Conservation (phyloP, 2,329 filamentous ascomycete genomes). For the Ceratocystis variospora region DNA sequence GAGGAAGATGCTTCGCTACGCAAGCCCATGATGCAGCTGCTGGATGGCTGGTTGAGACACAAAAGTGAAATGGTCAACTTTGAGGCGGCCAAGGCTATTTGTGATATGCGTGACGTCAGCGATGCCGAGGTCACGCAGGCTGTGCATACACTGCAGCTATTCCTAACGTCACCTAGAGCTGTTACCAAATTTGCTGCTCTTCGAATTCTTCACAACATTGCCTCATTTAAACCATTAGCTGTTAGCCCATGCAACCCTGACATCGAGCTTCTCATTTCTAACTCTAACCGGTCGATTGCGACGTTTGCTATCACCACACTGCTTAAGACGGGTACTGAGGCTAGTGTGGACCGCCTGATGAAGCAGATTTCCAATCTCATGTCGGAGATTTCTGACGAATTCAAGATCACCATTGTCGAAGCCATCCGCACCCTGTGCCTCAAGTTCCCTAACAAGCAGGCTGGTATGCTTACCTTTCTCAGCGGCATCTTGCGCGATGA, state of each 20-base stretch:
- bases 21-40: slow-evolving; percentile 91
- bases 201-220: slow-evolving; percentile 89
- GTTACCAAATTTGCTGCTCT: slow-evolving; percentile 97
- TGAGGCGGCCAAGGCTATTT: slow-evolving; percentile 95
- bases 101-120: slow-evolving; percentile 82
- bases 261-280: slow-evolving; percentile 91
- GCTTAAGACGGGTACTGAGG: slow-evolving; percentile 95
- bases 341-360: slow-evolving; percentile 92
- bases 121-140: slow-evolving; percentile 85
- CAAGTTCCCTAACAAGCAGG: slow-evolving; percentile 97
- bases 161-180: slow-evolving; percentile 86
- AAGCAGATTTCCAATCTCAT: slow-evolving; percentile 98
- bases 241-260: slow-evolving; percentile 93
- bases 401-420: slow-evolving; percentile 99
- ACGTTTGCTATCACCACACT: slow-evolving; percentile 97
- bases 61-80: slow-evolving; percentile 99
- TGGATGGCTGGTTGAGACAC: slow-evolving; percentile 92
- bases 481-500: slow-evolving; percentile 94
- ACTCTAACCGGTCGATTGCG: slow-evolving; percentile 91
- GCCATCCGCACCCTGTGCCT: slow-evolving; percentile 91
- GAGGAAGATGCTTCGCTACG: slow-evolving; percentile 81
- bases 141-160: slow-evolving; percentile 88
- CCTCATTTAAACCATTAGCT: slow-evolving; percentile 86
- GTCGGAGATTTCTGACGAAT: slow-evolving; percentile 97
- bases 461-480: slow-evolving; percentile 92